Percentiles rank a stretch among this genome's conserved stretches.
phyloP scores from a whole-genome alignment of 495 filamentous ascomycete genomes.

The Cercophora samala region DNA sequence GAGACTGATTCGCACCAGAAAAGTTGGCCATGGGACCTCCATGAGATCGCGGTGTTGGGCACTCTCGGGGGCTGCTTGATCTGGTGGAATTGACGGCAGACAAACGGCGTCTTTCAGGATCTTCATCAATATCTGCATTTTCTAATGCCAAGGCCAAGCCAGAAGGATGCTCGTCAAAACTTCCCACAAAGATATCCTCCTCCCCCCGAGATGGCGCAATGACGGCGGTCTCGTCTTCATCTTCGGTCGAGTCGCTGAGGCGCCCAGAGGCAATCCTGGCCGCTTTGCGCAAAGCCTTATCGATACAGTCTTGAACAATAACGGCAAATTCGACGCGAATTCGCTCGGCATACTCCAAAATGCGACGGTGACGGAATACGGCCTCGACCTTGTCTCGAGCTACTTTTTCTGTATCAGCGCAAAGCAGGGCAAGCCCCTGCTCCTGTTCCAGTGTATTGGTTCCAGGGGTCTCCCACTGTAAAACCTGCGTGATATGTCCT shows the following conservation, averaged over 20 bases:
- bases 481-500: conserved; percentile 82
- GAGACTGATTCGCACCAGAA: conserved; percentile 59
- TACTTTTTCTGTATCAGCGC: conserved; percentile 78
- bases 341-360: conserved; percentile 92
- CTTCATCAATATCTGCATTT: conserved; percentile 42
- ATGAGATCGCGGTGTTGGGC: conserved; percentile 85
- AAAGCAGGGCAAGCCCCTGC: conserved; percentile 82
- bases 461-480: conserved; percentile 92
- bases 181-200: conserved; percentile 50
- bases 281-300: conserved; percentile 86
- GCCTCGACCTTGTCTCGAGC: conserved; percentile 88
- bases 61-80: conserved; percentile 88
- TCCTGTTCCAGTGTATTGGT: conserved; percentile 92
- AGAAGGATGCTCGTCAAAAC: conserved; percentile 54
- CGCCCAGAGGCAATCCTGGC: conserved; percentile 80
- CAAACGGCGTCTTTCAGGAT: conserved; percentile 37
- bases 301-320: conserved; percentile 90
- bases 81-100: conserved; percentile 56
- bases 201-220: conserved; percentile 40
- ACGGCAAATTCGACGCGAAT: conserved; percentile 91
- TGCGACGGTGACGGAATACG: conserved; percentile 82
- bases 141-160: conserved; percentile 55
- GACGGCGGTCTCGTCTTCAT: conserved; percentile 39
- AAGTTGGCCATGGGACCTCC: conserved; percentile 58
- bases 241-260: conserved; percentile 70